Evolutionary conservation across 768 basidiomycete species (phyloP).

Genomic region (Candolleomyces aberdarensis): DNA sequence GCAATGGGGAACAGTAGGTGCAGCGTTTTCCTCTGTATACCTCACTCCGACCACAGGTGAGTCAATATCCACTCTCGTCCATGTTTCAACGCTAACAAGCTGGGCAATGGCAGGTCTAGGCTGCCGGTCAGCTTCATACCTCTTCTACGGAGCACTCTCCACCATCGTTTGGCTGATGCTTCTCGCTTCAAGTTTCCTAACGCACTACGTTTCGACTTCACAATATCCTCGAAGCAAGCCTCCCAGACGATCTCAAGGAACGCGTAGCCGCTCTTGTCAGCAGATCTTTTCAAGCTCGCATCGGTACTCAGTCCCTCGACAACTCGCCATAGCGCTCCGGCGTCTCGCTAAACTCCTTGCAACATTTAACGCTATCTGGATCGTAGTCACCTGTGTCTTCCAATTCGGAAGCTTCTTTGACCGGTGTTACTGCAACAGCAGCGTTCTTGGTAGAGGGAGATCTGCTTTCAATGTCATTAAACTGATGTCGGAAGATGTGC

Average conservation of each 20-base stretch:
- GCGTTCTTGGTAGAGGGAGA: no score
- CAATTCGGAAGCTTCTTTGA: conserved; percentile 31
- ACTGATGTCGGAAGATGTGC: no score
- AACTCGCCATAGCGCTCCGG: conserved; percentile 22
- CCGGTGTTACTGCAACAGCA: conserved; percentile 35
- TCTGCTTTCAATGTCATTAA: no score
- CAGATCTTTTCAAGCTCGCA: no score
- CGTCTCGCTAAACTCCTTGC: conserved; percentile 28
- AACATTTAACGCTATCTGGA: conserved; percentile 27
- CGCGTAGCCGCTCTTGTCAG: no score
- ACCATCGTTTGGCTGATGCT: conserved; percentile 30
- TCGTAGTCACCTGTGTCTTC: conserved; percentile 25
- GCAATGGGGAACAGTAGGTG: conserved; percentile 25
- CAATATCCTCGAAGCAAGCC: no score
- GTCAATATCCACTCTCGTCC: neutral
- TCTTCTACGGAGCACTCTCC: conserved; percentile 27
- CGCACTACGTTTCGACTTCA: no score
- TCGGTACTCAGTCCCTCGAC: conserved; percentile 14
- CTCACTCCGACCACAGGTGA: conserved; percentile 20
- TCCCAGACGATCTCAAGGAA: no score
- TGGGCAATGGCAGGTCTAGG: conserved; percentile 22
- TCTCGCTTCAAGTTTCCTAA: no score
- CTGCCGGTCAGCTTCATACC: conserved; percentile 28
- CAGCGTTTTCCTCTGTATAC: conserved; percentile 18
- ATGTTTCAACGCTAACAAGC: neutral